Evolutionary conservation across 345 rosid genomes (phyloP), one percentile per base, ranked within the genome.

Genomic region (Acer saccharum): DNA sequence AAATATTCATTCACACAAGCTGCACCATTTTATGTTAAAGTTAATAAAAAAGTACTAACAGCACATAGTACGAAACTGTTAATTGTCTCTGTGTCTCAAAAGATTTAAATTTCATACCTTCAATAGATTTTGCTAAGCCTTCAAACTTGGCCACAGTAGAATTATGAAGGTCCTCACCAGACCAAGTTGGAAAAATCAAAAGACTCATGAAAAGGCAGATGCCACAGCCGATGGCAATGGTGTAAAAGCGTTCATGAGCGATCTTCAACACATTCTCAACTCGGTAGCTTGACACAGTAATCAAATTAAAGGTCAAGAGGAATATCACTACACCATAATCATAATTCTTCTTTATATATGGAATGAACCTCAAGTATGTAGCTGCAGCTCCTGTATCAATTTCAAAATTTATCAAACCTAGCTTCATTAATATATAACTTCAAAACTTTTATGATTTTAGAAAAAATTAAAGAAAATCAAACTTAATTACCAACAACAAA

Each of bases 301-400:
- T 91, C 71, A 95, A 65, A 80, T 91, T 91, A 68, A 92, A 95
- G 9, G 98, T 93, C 85, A 95, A 76, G 46, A 95, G 88, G 84
- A 95, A 95, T 76, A 95, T 91, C 78, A 95, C 89, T 4, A 93
- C 94, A 1, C 98, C 98, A 52, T 95, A 92, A 79, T 95, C 97
- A 18, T 92, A 92, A 10, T 91, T 95, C 89, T 86, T 92, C 89
- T 95, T 93, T 81, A 95, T 89, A 63, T 84, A 83, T 1, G 97
- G 97, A 74, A 95, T 80, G 78, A 95, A 95, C 78, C 99, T 86
- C 62, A 87, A 71, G 83, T 90, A 95, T 7, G 99, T 92, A 3
- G 97, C 86, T 16, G 86, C 80, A 66, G 89, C 81, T 78, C 97
- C 99, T 93, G 88, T 69, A 44, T 35, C 39, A 68, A 43, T 67